Conservation (phyloP, 495 filamentous ascomycete species). For the Aspergillus diversus region DNA sequence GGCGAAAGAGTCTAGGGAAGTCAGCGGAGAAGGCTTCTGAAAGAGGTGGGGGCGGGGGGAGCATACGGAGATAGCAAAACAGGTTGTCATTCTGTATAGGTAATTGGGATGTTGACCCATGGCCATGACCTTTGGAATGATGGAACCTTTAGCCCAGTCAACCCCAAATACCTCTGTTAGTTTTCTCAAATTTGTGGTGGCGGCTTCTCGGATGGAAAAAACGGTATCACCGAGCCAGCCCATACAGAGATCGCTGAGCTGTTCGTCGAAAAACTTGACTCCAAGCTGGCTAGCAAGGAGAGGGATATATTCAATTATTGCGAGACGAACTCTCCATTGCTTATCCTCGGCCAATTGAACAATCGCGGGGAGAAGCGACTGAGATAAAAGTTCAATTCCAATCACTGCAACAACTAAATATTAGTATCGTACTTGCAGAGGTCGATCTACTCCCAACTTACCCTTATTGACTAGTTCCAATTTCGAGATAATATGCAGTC, state of each 20-base stretch:
- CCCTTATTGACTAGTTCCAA: slow-evolving; percentile 97
- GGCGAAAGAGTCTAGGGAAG: slow-evolving; percentile 79
- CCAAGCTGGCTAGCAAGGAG: slow-evolving; percentile 93
- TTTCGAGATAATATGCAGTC: slow-evolving; percentile 98
- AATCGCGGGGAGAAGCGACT: slow-evolving; percentile 96
- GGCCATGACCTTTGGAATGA: slow-evolving; percentile 96
- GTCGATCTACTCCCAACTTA: slow-evolving; percentile 35
- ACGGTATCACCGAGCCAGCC: slow-evolving; percentile 99
- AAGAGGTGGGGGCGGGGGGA: background rate
- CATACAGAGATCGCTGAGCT: slow-evolving; percentile 95
- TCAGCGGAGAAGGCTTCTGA: slow-evolving; percentile 32
- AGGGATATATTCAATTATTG: slow-evolving; percentile 99
- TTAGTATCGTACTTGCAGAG: background rate
- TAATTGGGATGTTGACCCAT: slow-evolving; percentile 99
- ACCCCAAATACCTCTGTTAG: slow-evolving; percentile 98
- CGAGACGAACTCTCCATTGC: slow-evolving; percentile 97
- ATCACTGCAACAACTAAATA: slow-evolving; percentile 65
- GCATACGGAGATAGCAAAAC: slow-evolving; percentile 95
- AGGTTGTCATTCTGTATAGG: slow-evolving; percentile 98
- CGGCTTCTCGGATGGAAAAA: slow-evolving; percentile 96
- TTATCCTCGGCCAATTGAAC: slow-evolving; percentile 98
- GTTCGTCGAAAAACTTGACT: slow-evolving; percentile 97
- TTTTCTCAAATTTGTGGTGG: slow-evolving; percentile 96
- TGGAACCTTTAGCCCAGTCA: slow-evolving; percentile 95
- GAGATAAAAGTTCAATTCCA: slow-evolving; percentile 93